Evolutionary conservation across 495 filamentous ascomycete genomes (phyloP), one percentile per base, ranked within the genome.

Genomic region (Mycothermus thermophilus): DNA sequence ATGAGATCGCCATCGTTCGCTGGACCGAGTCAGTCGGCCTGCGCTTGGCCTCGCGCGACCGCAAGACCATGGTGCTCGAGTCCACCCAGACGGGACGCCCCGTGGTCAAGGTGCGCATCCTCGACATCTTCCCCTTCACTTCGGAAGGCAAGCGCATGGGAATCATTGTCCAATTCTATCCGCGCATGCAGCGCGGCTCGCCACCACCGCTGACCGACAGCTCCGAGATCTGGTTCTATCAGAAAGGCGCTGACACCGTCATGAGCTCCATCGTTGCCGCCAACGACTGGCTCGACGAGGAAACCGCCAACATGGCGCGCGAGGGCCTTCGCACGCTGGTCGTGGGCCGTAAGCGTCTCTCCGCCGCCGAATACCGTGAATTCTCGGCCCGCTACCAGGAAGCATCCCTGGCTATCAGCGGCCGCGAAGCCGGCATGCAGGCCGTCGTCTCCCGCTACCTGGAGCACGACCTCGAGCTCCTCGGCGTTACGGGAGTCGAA

Each of bases 231-330:
- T 96, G 90, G 84, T 99, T 99, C 57, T 99, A 85, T 48, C 86
- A 99, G 42, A 99, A 99, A 55, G 92, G 92, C 17, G 92, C 92
- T 5, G 92, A 99, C 52, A 96, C 92, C 0, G 86, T 96, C 28
- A 99, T 99, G 92, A 67, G 75, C 11, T 69, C 80, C 9, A 96
- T 99, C 42, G 92, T 99, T 18, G 81, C 78, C 10, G 71, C 84
- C 9, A 95, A 95, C 50, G 90, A 96, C 63, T 99, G 92, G 92
- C 72, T 99, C 3, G 92, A 96, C 38, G 92, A 99, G 49, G 92
- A 99, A 53, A 95, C 88, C 2, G 82, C 83, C 2, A 99, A 99
- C 48, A 96, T 99, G 92, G 92, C 92, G 3, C 74, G 92, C 13
- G 92, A 99, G 62, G 92, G 92, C 15, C 63, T 99, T 31, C 77